Conservation (phyloP, 2,329 filamentous ascomycete species). For the Aspergillus tanneri region DNA sequence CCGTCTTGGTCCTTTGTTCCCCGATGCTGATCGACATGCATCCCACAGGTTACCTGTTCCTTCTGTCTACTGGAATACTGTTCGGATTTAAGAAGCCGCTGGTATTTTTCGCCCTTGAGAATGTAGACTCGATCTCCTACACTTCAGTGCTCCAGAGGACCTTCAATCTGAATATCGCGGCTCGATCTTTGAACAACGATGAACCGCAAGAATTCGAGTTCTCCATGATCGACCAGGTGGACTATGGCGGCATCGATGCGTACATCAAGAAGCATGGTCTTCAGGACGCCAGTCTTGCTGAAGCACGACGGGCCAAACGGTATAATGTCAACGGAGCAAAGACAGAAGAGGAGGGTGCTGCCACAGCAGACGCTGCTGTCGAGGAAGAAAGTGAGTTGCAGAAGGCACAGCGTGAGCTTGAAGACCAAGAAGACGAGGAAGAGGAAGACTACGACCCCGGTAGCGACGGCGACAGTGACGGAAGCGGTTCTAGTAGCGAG, state of each 20-base stretch:
- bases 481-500: conserved; percentile 46
- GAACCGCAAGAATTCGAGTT: conserved; percentile 60
- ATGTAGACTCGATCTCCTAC: conserved; percentile 61
- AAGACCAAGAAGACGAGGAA: conserved; percentile 49
- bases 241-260: conserved; percentile 61
- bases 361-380: conserved; percentile 33
- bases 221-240: conserved; percentile 64
- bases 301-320: conserved; percentile 58
- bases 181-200: conserved; percentile 38
- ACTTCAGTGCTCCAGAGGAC: conserved; percentile 64
- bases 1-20: neutral
- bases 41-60: conserved; percentile 59
- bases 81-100: conserved; percentile 67
- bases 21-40: neutral
- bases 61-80: conserved; percentile 60
- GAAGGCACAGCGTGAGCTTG: conserved; percentile 57
- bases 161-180: conserved; percentile 62
- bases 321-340: conserved; percentile 52
- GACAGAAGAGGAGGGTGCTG: conserved; percentile 25
- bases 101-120: conserved; percentile 60
- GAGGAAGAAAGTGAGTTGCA: conserved; percentile 60
- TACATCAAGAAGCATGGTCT: conserved; percentile 62
- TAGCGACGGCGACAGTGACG: conserved; percentile 50
- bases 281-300: conserved; percentile 64
- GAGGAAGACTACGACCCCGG: conserved; percentile 54